Conservation (phyloP, 2,329 filamentous ascomycete genomes). For the Decorospora gaudefroyi region DNA sequence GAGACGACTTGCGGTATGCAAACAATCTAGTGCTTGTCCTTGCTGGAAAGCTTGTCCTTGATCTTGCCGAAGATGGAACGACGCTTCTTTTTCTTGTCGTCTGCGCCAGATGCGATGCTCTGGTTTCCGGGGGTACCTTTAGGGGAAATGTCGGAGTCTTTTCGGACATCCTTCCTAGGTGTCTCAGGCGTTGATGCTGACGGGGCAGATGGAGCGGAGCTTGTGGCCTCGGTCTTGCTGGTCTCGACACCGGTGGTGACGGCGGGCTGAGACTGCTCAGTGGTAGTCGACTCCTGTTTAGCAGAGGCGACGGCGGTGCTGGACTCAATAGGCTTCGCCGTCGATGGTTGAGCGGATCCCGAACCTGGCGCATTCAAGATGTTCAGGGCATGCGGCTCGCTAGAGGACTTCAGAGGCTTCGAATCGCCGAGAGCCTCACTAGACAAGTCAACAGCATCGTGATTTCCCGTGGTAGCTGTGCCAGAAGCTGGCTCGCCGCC, state of each 20-base stretch:
- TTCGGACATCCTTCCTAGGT: conserved; percentile 36
- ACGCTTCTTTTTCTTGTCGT: conserved; percentile 55
- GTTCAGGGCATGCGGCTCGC: conserved; percentile 43
- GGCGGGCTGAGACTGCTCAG: conserved; percentile 46
- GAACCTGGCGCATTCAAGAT: conserved; percentile 48
- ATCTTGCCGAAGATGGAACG: conserved; percentile 55
- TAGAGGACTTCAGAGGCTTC: conserved; percentile 39
- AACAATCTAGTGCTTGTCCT: conserved; percentile 34
- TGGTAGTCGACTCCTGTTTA: conserved; percentile 48
- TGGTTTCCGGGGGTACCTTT: conserved; percentile 48
- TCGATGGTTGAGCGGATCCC: conserved; percentile 32
- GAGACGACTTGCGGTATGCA: conserved; percentile 2
- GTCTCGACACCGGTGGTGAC: conserved; percentile 51
- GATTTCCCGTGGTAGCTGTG: conserved; percentile 21
- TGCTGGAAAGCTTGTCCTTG: conserved; percentile 53
- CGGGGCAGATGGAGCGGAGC: conserved; percentile 14
- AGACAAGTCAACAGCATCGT: conserved; percentile 46
- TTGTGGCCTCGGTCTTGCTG: conserved; percentile 35
- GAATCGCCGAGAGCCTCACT: conserved; percentile 37
- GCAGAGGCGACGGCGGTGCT: conserved; percentile 51
- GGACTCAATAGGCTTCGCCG: conserved; percentile 30
- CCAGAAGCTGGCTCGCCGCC: conserved; percentile 46
- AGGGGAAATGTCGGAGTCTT: conserved; percentile 37
- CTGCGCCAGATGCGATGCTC: conserved; percentile 39
- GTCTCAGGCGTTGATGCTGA: conserved; percentile 35